Percentiles rank a stretch among this genome's conserved stretches.
These are phyloP conservation scores for Elongisporangium anandrum DNA, from an alignment of 352 stramenopile genomes.

Conservation along the genomic window DNA sequence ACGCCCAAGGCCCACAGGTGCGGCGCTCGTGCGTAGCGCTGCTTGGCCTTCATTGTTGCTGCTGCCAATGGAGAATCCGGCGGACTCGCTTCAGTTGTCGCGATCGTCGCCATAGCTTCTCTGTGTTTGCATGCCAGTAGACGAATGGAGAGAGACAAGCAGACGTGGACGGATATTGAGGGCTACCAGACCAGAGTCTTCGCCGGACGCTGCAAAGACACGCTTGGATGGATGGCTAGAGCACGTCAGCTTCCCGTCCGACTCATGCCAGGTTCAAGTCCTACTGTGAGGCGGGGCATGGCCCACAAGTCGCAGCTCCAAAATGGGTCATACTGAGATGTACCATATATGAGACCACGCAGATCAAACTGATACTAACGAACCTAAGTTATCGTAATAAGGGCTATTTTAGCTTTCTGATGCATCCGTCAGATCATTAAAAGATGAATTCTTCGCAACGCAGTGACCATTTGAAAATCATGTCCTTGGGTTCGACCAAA, in stretches of 20 bases:
- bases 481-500: no score
- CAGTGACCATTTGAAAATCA: no score
- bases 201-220: not conserved
- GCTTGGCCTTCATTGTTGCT: conserved; percentile 1
- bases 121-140: not conserved
- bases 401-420: no score
- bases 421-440: no score
- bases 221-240: not conserved
- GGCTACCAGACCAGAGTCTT: not conserved
- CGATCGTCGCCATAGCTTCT: not conserved
- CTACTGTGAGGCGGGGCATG: no score
- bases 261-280: not conserved
- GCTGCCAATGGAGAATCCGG: not conserved
- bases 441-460: no score
- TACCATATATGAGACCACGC: not conserved
- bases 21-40: conserved; percentile 55
- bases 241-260: not conserved
- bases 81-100: not conserved
- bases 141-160: not conserved
- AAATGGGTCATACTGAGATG: not conserved
- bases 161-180: no score
- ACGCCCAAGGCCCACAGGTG: conserved; percentile 69
- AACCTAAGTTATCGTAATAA: no score
- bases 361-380: no score
- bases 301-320: no score